Evolutionary conservation across 148 eudicot species (phyloP).

Genomic region (Bassia scoparia): DNA sequence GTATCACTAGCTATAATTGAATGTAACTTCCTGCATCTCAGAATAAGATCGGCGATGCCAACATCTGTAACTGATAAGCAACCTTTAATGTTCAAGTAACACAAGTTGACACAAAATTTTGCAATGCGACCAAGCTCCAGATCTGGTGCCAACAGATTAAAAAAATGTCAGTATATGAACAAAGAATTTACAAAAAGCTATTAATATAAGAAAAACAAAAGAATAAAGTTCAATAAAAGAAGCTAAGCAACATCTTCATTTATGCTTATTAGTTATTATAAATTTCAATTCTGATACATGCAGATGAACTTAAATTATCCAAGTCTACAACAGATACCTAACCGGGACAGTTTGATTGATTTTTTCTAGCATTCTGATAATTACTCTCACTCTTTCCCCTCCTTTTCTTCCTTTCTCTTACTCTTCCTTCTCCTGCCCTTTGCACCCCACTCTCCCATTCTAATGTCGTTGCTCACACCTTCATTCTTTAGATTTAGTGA

Average conservation of each 20-base stretch:
- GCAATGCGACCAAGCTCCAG: conserved; percentile 54
- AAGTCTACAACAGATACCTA: background rate
- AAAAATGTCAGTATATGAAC: background rate
- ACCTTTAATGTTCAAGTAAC: conserved; percentile 62
- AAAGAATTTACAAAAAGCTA: background rate
- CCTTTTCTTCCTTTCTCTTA: background rate
- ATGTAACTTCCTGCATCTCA: conserved; percentile 47
- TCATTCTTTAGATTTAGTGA: background rate
- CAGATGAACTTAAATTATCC: background rate
- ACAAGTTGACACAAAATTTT: conserved; percentile 47
- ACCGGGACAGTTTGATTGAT: background rate
- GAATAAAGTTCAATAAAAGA: background rate
- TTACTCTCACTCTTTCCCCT: background rate
- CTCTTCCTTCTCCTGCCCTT: background rate
- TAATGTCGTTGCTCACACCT: background rate
- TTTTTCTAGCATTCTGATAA: background rate
- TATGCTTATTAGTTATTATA: too few relatives aligned
- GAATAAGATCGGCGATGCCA: conserved; percentile 61
- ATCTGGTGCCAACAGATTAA: conserved; percentile 46
- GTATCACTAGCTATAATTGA: conserved; percentile 74
- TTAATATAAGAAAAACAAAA: background rate
- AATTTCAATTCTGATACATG: too few relatives aligned
- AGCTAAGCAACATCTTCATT: background rate
- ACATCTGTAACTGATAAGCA: conserved; percentile 68
- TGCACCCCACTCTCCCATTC: background rate